A percentile compares a stretch with the other conserved stretches of the same genome.
These are phyloP conservation scores for Akanthomyces uredinophilus DNA, from an alignment of 2,329 filamentous ascomycete genomes.

Conservation along the genomic window DNA sequence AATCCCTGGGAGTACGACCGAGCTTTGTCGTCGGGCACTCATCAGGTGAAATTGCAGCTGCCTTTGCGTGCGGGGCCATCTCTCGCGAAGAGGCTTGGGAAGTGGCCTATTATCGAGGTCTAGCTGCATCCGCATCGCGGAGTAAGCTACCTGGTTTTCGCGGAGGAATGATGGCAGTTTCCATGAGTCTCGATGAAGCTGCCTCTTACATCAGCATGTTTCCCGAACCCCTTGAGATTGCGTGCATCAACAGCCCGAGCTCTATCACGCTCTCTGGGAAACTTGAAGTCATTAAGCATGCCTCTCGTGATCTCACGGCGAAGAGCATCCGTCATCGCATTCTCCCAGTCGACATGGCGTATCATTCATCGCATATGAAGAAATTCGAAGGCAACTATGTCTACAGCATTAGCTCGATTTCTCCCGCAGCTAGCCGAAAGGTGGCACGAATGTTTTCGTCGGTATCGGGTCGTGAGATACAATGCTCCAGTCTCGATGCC, in stretches of 20 bases:
- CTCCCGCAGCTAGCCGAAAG: background rate
- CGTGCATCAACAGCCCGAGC: conserved; percentile 40
- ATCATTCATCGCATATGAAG: conserved; percentile 42
- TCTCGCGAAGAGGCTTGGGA: conserved; percentile 35
- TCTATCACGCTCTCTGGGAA: conserved; percentile 42
- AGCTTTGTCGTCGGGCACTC: conserved; percentile 39
- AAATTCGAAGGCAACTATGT: conserved; percentile 33
- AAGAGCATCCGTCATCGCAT: conserved; percentile 30
- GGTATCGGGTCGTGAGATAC: conserved; percentile 28
- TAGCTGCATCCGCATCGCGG: conserved; percentile 27
- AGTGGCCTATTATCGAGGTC: conserved; percentile 38
- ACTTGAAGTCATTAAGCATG: conserved; percentile 24
- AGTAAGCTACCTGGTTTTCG: conserved; percentile 24
- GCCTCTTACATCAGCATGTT: conserved; percentile 23
- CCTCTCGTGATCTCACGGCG: conserved; percentile 28
- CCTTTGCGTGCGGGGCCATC: conserved; percentile 35
- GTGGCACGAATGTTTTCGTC: conserved; percentile 37
- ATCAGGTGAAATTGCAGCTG: conserved; percentile 43
- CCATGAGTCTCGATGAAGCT: conserved; percentile 27
- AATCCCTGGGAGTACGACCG: conserved; percentile 28
- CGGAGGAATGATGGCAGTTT: conserved; percentile 39
- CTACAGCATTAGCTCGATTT: conserved; percentile 23
- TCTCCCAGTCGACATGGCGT: conserved; percentile 35
- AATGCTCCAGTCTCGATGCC: conserved; percentile 24
- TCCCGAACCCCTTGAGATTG: conserved; percentile 28